Evolutionary conservation across 331 rosid species (phyloP).

Genomic region (Arachis monticola): DNA sequence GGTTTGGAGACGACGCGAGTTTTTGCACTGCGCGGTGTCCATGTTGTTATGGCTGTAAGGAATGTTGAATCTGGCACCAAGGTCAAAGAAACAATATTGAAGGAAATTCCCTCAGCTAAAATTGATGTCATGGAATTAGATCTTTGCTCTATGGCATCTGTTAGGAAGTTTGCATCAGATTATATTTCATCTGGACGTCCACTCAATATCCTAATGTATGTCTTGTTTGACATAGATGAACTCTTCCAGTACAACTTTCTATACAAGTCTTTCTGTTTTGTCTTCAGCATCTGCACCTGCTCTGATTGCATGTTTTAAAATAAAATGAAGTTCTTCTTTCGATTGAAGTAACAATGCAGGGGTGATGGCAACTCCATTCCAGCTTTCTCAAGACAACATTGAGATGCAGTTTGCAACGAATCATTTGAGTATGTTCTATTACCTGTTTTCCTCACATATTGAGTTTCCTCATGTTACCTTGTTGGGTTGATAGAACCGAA

Average conservation of each 20-base stretch:
- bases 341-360: conserved; percentile 90
- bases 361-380: conserved; percentile 88
- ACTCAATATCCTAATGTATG: conserved; percentile 78
- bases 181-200: conserved; percentile 65
- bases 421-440: conserved; percentile 68
- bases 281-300: background rate
- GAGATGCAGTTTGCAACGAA: conserved; percentile 95
- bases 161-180: conserved; percentile 82
- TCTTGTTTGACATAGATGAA: conserved; percentile 5
- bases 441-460: conserved; percentile 24
- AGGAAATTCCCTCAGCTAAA: conserved; percentile 68
- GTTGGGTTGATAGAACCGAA: background rate
- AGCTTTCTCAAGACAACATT: conserved; percentile 74
- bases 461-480: conserved; percentile 18
- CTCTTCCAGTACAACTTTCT: background rate
- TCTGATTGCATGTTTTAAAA: conserved; percentile 18
- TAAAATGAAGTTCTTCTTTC: conserved; percentile 25
- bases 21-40: conserved; percentile 79
- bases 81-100: conserved; percentile 57
- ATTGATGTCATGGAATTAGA: conserved; percentile 86
- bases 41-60: conserved; percentile 96
- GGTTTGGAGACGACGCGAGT: conserved; percentile 81
- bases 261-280: background rate
- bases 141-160: conserved; percentile 77
- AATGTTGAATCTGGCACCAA: conserved; percentile 60